Percentiles rank a stretch among this genome's conserved stretches.
phyloP scores from a whole-genome alignment of 192 early-diverging fungal species.

The Dissophora globulifera region DNA sequence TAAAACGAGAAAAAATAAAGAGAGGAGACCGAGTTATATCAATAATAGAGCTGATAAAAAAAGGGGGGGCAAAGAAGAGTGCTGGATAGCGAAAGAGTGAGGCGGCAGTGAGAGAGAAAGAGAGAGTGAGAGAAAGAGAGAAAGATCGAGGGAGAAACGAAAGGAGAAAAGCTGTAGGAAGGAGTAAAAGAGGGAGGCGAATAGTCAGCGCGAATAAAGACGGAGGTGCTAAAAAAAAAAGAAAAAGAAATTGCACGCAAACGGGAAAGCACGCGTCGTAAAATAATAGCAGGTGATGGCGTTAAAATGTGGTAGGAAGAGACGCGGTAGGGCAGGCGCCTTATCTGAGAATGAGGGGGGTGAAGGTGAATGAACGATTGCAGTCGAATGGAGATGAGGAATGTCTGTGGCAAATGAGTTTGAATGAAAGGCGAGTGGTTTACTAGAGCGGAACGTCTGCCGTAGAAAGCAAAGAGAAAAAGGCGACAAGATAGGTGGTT shows the following conservation, averaged over 20 bases:
- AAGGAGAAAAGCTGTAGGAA: neutral
- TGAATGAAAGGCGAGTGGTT: too few relatives aligned
- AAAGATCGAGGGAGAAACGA: neutral
- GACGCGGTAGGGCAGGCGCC: too few relatives aligned
- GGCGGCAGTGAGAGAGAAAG: neutral
- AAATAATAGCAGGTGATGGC: neutral
- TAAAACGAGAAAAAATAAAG: too few relatives aligned
- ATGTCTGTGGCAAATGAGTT: too few relatives aligned
- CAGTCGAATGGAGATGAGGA: too few relatives aligned
- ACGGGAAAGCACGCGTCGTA: neutral
- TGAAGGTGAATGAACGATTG: neutral
- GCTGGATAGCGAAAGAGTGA: neutral
- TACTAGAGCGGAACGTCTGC: too few relatives aligned
- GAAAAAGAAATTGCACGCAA: neutral
- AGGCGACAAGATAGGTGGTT: too few relatives aligned
- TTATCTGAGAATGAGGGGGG: neutral
- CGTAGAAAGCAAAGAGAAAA: too few relatives aligned
- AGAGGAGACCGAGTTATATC: too few relatives aligned
- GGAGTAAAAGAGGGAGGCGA: neutral
- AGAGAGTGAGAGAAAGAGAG: neutral
- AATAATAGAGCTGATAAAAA: too few relatives aligned
- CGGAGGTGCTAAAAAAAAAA: constrained; percentile 1
- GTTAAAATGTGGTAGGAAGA: too few relatives aligned
- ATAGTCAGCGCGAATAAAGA: neutral
- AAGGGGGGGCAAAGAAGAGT: neutral